Base-by-base conservation (phyloP, 108 stramenopile genomes). In the Nitzschia putrida region DNA sequence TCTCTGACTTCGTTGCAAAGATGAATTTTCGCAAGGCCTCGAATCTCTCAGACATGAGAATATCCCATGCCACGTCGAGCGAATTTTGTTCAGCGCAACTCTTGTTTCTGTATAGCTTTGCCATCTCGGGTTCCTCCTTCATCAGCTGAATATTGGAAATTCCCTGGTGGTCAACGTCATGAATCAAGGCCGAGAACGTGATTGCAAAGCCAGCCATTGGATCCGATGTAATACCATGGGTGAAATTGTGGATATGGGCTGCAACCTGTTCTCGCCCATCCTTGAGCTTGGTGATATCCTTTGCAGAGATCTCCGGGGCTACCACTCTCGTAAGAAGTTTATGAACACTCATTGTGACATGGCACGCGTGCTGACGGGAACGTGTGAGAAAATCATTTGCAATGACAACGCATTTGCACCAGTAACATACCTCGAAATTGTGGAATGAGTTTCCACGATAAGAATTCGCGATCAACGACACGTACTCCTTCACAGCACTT, bases 81-180 rank as follows among this genome's bases (percentile, higher is more conserved):
- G 64, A 66, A 52, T 73, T 64, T 58, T 85, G 85, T 53, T 85
- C 85, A 8, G 81, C 79, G 40, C 81, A 78, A 50, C 74, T 76
- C 71, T 82, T 81, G 66, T 85, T 81, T 53, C 79, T 80, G 66
- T 85, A 85, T 42, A 80, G 25, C 24, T 80, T 47, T 10, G 81
- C 85, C 41, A 85, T 58, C 21, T 53, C 74, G 8, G 59, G 54
- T 21, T 43, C 39, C 45, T 78, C 77, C 51, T 60, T 53, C 13
- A 72, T 63, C 13, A 78, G 71, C 26, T 78, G 77, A 4, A 54
- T 34, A 56, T 78, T 78, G 14, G 69, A 57, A 24, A 78, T 45
- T 37, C 77, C 77, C 23, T 52, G 65, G 21, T 66, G 65, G 12
- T 66, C 65, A 9, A 38, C 65, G 34, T 66, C 65, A 22, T 66